A percentile compares a stretch with the other conserved stretches of the same genome.
Evolutionary conservation across 2,329 filamentous ascomycete genomes (phyloP).

Genomic region (Aspergillus jensenii): DNA sequence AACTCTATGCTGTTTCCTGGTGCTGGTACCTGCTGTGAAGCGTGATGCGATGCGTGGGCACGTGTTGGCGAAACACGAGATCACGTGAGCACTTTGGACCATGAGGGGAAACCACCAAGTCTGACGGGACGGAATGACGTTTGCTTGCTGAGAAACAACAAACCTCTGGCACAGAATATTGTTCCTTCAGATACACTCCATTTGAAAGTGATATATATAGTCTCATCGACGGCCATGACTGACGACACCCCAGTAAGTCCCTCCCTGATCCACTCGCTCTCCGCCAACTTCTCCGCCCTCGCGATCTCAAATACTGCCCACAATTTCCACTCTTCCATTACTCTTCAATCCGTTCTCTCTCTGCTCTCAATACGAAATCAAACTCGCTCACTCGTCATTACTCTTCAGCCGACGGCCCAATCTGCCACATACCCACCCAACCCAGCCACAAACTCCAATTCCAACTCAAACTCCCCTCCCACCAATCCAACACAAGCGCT

Average conservation of each 20-base stretch:
- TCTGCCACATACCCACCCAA: not conserved
- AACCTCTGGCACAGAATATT: not conserved
- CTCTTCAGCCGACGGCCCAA: not conserved
- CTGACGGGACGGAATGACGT: too few relatives aligned
- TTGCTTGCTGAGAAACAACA: not conserved
- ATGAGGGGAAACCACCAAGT: not conserved
- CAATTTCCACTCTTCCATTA: not conserved
- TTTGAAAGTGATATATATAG: not conserved
- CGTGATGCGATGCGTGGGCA: slow-evolving; percentile 3
- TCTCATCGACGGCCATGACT: slow-evolving; percentile 14
- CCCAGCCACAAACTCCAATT: not conserved
- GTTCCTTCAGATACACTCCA: not conserved
- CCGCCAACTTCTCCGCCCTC: slow-evolving; percentile 11
- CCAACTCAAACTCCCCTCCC: not conserved
- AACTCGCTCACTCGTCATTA: not conserved
- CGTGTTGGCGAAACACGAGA: slow-evolving; percentile 26
- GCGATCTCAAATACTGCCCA: slow-evolving; percentile 5
- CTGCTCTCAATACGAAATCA: not conserved
- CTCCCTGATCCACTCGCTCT: not conserved
- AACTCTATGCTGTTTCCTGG: not conserved
- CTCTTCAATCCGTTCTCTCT: not conserved
- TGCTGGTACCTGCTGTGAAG: not conserved
- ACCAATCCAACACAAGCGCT: not conserved
- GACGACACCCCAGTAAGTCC: slow-evolving; percentile 20
- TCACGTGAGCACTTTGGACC: slow-evolving; percentile 26